Evolutionary conservation across 306 rosid species (phyloP).

Genomic region (Fragaria ananassa): DNA sequence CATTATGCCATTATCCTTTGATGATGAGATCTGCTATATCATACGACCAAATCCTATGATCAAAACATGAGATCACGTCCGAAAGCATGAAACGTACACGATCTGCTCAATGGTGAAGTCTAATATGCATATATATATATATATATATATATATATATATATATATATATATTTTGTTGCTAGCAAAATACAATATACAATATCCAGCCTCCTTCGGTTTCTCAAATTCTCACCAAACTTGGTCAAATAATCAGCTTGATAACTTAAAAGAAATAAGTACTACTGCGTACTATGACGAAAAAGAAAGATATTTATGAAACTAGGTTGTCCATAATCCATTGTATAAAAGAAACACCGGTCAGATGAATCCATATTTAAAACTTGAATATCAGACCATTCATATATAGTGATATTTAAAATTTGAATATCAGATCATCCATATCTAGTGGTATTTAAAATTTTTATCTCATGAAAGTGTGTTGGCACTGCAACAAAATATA

Average conservation of each 20-base stretch:
- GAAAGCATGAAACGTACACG: not conserved
- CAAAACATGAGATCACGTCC: not conserved
- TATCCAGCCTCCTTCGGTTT: not conserved
- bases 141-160: not conserved
- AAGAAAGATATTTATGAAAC: not conserved
- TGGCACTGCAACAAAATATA: no score
- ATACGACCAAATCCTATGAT: not conserved
- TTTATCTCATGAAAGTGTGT: not conserved
- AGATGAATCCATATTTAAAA: no score
- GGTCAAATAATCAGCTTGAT: not conserved
- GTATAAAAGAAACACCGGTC: no score
- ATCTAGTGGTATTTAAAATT: not conserved
- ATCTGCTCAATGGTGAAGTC: not conserved
- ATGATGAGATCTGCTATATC: not conserved
- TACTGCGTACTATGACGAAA: not conserved
- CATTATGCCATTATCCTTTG: not conserved
- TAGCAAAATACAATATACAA: no score
- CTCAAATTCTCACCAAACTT: no score
- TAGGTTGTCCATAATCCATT: not conserved
- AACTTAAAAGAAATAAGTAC: not conserved
- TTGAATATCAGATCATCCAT: no score
- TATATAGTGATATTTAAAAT: no score
- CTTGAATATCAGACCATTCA: no score
- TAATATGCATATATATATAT: not conserved
- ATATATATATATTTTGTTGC: not conserved